phyloP scores from a whole-genome alignment of 2,329 filamentous ascomycete genomes.

The Dryadomyces quercus-mongolicae region DNA sequence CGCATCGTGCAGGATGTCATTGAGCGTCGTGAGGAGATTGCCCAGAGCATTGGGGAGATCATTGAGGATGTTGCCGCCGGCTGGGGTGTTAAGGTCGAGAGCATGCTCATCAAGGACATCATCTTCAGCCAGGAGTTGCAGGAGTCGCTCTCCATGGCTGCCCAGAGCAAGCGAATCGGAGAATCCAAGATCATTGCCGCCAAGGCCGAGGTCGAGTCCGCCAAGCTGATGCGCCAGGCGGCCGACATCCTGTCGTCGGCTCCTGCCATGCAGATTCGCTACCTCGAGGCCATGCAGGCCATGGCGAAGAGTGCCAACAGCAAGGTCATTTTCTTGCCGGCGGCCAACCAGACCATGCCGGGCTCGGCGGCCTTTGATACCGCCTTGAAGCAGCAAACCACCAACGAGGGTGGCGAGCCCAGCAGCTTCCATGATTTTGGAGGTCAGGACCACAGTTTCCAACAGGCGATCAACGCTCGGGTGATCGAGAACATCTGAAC shows the following conservation, averaged over 20 bases:
- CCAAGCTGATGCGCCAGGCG: slow-evolving; percentile 86
- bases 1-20: slow-evolving; percentile 96
- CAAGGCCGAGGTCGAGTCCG: slow-evolving; percentile 90
- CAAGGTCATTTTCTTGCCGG: slow-evolving; percentile 78
- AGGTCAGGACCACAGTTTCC: slow-evolving; percentile 50
- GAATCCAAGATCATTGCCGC: slow-evolving; percentile 98
- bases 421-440: slow-evolving; percentile 36
- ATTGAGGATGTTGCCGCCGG: slow-evolving; percentile 89
- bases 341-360: slow-evolving; percentile 48
- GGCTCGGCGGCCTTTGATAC: slow-evolving; percentile 26
- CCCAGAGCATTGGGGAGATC: slow-evolving; percentile 88
- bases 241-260: slow-evolving; percentile 87
- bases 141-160: slow-evolving; percentile 94
- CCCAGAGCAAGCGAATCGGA: slow-evolving; percentile 95
- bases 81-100: slow-evolving; percentile 95
- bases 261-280: slow-evolving; percentile 95
- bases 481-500: slow-evolving; percentile 66
- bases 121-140: slow-evolving; percentile 94
- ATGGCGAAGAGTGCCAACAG: slow-evolving; percentile 91
- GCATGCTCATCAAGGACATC: slow-evolving; percentile 99
- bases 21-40: slow-evolving; percentile 94
- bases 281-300: slow-evolving; percentile 95
- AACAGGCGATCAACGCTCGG: slow-evolving; percentile 68
- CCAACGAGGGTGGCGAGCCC: slow-evolving; percentile 24
- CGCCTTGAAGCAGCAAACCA: slow-evolving; percentile 25